Conservation (phyloP, 106 monocot genomes). For the Dendrobium chrysotoxum region DNA sequence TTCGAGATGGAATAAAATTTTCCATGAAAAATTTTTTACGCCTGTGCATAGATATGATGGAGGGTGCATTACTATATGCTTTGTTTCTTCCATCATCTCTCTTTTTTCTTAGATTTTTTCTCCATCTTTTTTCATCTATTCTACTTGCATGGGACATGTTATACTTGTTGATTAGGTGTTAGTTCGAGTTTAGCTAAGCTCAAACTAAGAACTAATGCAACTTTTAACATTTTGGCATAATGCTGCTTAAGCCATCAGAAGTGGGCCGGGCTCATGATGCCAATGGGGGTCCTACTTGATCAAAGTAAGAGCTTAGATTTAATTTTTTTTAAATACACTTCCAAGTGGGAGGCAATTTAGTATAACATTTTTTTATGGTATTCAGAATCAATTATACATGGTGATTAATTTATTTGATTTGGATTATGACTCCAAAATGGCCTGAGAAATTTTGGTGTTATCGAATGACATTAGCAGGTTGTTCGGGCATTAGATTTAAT, state of each 20-base stretch:
- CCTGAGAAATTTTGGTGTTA: background rate
- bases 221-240: background rate
- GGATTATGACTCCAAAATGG: background rate
- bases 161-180: background rate
- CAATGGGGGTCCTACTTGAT: background rate
- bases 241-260: background rate
- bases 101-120: background rate
- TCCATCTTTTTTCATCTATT: background rate
- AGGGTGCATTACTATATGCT: background rate
- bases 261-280: background rate
- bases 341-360: background rate
- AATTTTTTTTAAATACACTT: background rate
- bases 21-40: background rate
- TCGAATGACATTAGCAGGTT: constrained; percentile 40
- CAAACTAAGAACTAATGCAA: too few relatives aligned
- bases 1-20: background rate
- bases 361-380: background rate
- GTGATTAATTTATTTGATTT: background rate
- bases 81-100: background rate
- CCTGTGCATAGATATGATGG: background rate
- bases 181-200: background rate
- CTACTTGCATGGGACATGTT: background rate
- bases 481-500: constrained; percentile 75
- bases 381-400: background rate
- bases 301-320: background rate